Evolutionary conservation across 140 eudicot species (phyloP).

Genomic region (Oenanthe javanica): DNA sequence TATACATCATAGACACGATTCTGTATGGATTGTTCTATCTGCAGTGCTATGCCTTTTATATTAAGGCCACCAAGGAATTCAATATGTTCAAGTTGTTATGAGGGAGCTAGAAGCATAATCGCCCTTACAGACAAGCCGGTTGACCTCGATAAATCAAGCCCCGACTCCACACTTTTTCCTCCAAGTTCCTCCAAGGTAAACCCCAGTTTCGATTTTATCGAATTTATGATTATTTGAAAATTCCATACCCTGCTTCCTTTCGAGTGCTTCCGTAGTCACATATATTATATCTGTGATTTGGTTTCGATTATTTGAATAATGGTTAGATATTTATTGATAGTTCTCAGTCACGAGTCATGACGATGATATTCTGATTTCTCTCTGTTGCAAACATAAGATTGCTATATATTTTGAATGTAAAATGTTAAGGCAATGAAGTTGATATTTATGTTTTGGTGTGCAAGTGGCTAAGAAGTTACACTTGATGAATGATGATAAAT

Average conservation of each 20-base stretch:
- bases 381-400: too few relatives aligned
- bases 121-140: conserved; percentile 27
- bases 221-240: not conserved
- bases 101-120: conserved; percentile 50
- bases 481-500: not conserved
- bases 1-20: not conserved
- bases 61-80: conserved; percentile 55
- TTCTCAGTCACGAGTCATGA: too few relatives aligned
- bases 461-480: too few relatives aligned
- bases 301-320: not conserved
- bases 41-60: conserved; percentile 42
- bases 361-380: too few relatives aligned
- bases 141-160: conserved; percentile 20
- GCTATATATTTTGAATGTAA: too few relatives aligned
- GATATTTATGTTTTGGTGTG: too few relatives aligned
- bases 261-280: not conserved
- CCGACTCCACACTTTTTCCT: not conserved
- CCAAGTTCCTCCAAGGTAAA: conserved; percentile 40
- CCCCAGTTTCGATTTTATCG: not conserved
- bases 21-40: conserved; percentile 45
- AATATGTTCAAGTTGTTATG: conserved; percentile 48
- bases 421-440: too few relatives aligned
- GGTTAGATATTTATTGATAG: too few relatives aligned
- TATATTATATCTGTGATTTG: not conserved
- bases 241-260: not conserved